Base-by-base conservation (phyloP, 2,329 filamentous ascomycete genomes). In the Clarireedia paspali region DNA sequence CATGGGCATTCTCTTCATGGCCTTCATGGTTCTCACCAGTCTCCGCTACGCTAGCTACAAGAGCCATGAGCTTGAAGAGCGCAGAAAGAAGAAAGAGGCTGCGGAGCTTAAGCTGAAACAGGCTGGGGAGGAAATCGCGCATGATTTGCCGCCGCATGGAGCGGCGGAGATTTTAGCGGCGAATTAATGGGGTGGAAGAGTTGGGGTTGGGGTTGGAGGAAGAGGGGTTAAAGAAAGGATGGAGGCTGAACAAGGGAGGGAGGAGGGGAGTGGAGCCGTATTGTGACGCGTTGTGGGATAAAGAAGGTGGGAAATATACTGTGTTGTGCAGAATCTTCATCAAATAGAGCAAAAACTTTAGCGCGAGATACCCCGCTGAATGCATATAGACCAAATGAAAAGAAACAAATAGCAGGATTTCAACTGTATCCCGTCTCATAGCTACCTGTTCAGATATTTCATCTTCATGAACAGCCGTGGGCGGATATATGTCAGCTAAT, bases 1-100 rank as follows among this genome's bases (percentile, higher is more conserved):
- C 27, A 69, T 83, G 39, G 83, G 82, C n/a, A 84, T 86, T 60
- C 67, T 85, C 52, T 82, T 85, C 71, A 82, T 86, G 81, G 82
- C 77, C 30, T 73, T 85, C 36, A 67, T 85, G 59, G 83, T 82
- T 6, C 70, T 87, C 14, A 75, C 76, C 12, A 80, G 78, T 27
- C 70, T 87, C 50, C 77, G 82, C 24, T 86, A 84, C 66, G 75
- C 78, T 3, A 83, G 80, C 46, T 83, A 82, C 60, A 71, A 71
- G 58, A 71, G 61, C 1, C 66, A 70, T 50, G 67, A 69, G 44
- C 62, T 67, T 34, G 60, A 66, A 17, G 54, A 60, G 23, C 63
- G 59, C 50, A 67, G 63, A 58, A 64, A 65, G 55, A 67, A 63
- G 55, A 24, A 14, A 14, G 62, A 64, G 46, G 59, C 58, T 24